phyloP scores from a whole-genome alignment of 306 rosid genomes.

The Cucumis hystrix region DNA sequence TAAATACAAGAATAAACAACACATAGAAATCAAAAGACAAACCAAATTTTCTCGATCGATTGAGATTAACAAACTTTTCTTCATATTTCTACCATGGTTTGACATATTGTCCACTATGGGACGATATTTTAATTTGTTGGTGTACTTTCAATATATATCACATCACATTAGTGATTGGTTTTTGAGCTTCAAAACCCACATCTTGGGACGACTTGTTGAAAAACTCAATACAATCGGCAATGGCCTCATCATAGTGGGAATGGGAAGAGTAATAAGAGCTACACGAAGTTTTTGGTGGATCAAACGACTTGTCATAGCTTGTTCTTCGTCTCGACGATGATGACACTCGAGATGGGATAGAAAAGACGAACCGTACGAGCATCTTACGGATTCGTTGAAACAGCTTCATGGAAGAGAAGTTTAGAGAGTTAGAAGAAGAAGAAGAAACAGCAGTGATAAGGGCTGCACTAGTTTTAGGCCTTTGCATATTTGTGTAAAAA shows the following conservation, averaged over 20 bases:
- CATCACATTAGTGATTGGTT: constrained; percentile 23
- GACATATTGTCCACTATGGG: not conserved
- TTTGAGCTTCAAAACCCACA: constrained; percentile 21
- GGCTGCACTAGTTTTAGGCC: not conserved
- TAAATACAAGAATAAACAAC: not conserved
- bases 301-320: constrained; percentile 25
- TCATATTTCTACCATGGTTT: not conserved
- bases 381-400: constrained; percentile 50
- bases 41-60: not conserved
- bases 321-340: constrained; percentile 12
- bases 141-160: not conserved
- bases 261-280: constrained; percentile 61
- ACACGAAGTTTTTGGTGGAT: constrained; percentile 74
- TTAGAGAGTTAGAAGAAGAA: not conserved
- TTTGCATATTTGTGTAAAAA: constrained; percentile 32
- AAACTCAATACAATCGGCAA: constrained; percentile 75
- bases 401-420: constrained; percentile 52
- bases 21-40: not conserved
- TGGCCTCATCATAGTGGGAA: constrained; percentile 66
- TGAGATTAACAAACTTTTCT: not conserved
- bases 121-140: not conserved
- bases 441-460: not conserved
- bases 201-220: constrained; percentile 59
- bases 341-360: constrained; percentile 22
- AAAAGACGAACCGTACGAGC: constrained; percentile 29